These are phyloP conservation scores for Salisapilia sapeloensis DNA, from an alignment of 352 stramenopile genomes.

Conservation along the genomic window DNA sequence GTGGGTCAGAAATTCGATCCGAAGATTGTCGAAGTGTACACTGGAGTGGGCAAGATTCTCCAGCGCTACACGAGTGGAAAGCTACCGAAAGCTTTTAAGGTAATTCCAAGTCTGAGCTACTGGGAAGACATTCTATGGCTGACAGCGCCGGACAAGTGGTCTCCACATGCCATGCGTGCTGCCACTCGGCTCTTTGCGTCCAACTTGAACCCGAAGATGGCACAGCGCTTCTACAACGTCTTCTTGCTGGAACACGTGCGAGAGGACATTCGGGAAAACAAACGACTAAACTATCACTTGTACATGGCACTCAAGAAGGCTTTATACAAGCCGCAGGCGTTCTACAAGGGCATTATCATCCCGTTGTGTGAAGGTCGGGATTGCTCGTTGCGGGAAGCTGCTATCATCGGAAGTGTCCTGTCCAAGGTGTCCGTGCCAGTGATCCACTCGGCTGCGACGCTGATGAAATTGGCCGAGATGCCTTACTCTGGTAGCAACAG, in stretches of 20 bases:
- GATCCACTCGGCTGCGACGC: constrained; percentile 96
- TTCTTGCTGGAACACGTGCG: constrained; percentile 94
- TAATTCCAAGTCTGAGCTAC: constrained; percentile 96
- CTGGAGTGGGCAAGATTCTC: constrained; percentile 95
- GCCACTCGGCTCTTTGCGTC: constrained; percentile 97
- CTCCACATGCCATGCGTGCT: constrained; percentile 94
- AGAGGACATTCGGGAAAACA: constrained; percentile 95
- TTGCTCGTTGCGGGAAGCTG: constrained; percentile 94
- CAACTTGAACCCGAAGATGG: constrained; percentile 99
- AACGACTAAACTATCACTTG: constrained; percentile 99
- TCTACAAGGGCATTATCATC: constrained; percentile 99
- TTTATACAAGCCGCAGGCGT: constrained; percentile 98
- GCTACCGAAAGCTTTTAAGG: constrained; percentile 99
- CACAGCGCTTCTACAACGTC: constrained; percentile 98
- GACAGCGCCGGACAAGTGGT: constrained; percentile 95
- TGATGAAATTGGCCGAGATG: constrained; percentile 96
- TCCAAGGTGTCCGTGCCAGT: constrained; percentile 97
- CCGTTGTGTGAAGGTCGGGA: constrained; percentile 89
- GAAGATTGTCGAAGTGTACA: constrained; percentile 98
- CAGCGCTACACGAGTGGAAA: constrained; percentile 95
- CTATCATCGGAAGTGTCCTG: constrained; percentile 95
- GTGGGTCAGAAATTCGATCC: constrained; percentile 63
- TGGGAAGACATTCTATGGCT: constrained; percentile 98
- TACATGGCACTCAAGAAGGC: constrained; percentile 98
- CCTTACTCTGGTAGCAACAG: constrained; percentile 95